Base-by-base conservation (phyloP, 176 grass and related monocot genomes). In the Elymus sibiricus region DNA sequence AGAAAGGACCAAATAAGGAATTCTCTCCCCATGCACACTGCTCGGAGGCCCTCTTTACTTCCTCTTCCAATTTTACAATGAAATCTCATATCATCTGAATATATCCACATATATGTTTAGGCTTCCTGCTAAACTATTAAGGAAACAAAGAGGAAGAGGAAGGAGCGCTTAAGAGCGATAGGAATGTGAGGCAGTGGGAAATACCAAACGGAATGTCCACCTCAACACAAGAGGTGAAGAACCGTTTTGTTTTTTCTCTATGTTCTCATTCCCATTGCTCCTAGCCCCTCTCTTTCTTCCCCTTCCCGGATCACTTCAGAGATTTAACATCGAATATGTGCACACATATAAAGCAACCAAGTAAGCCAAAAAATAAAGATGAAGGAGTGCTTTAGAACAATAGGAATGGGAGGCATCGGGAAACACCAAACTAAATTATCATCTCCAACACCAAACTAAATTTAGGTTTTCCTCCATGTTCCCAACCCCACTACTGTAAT, bases 161-260 rank as follows among this genome's bases (percentile, higher is more conserved):
- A 86, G 15, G 59, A 76, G 19, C 4, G 37, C 24, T 13, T 2
- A 88, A 72, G 44, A 76, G 76, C 22, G 4, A 39, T 62, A 88
- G 51, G 80, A 83, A 62, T 64, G 74, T 22, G 81, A 88, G 75
- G 65, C 87, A 84, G 53, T 42, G 13, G 80, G 59, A 82, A 76
- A 13, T 29, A 21, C 4, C 28, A 42, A 27, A 42, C 28, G 46
- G n/a, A 11, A 64, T 64, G 7, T 8, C n/a, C 37, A 10, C 12
- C 70, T 75, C 19, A 75, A 31, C 65, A 11, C 28, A 12, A 47
- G 29, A 34, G 16, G 22, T 49, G 40, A 47, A 19, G 22, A 78
- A 15, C 7, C 3, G 17, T 53, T 55, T 21, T 4, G 38, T 9
- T 55, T 55, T 55, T 19, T 2, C 16, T 55, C 16, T 17, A 6